Evolutionary conservation across 164 flowering plant species (phyloP), one percentile per base, ranked within the genome.

Genomic region (Piper longum): DNA sequence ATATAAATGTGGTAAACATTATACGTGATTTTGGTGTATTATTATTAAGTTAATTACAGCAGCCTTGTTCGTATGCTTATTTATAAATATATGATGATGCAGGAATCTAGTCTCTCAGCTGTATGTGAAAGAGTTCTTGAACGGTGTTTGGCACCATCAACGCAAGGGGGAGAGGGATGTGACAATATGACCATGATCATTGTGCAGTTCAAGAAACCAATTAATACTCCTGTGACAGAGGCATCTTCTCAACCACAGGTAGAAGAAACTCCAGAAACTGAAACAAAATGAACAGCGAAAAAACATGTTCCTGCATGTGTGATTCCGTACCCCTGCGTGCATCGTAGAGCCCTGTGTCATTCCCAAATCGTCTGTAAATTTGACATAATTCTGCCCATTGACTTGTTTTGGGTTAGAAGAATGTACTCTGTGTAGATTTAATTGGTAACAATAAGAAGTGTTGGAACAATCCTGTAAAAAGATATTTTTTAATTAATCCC

Each of bases 151-250:
- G 99, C 99, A 11, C 99, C 98, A 57, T 81, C 93, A 42, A 90
- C 96, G 1, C 84, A 84, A 8, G 81, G 83, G 43, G 97, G 97
- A 3, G 98, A 89, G 68, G 99, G 99, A 61, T 95, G 99, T 16
- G 99, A 95, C 74, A 95, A 95, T 78, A 95, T 95, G 98, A 95
- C 99, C 54, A 95, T 95, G 96, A 85, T 95, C 69, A 64, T 95
- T 72, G 98, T 95, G 60, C 91, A 87, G 80, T 87, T 95, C 71
- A 88, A 85, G 81, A 95, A 88, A 74, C 78, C 84, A 26, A 56
- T 68, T 55, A 71, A 57, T 13, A 43, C 77, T 5, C 39, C 17
- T 61, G 6, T 74, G 26, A 43, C 77, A 7, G 44, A 63, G 40
- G 78, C 77, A 18, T 75, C 79, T 60, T 74, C 71, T 63, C 63